These are phyloP conservation scores for Cyberlindnera nakhonratchasimensis DNA, from an alignment of 805 yeast species.

Conservation along the genomic window DNA sequence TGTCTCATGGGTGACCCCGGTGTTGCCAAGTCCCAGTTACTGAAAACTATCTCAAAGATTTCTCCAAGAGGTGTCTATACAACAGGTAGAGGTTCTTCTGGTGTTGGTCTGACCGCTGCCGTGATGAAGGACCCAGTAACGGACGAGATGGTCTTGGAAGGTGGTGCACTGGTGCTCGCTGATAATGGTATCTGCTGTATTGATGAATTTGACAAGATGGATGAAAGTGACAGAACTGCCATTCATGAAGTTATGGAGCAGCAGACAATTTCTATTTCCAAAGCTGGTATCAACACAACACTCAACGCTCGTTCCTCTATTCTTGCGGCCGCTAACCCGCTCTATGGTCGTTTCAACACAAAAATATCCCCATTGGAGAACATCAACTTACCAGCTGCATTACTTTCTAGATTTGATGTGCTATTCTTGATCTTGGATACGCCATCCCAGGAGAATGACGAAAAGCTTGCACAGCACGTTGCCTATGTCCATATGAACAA, in stretches of 20 bases:
- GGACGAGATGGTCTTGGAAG: slow-evolving; percentile 96
- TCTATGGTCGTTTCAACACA: slow-evolving; percentile 92
- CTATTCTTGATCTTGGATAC: slow-evolving; percentile 82
- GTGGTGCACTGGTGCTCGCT: slow-evolving; percentile 95
- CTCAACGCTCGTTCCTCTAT: slow-evolving; percentile 94
- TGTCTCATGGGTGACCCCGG: slow-evolving; percentile 99
- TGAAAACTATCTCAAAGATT: slow-evolving; percentile 85
- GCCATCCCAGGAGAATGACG: slow-evolving; percentile 78
- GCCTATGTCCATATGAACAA: slow-evolving; percentile 94
- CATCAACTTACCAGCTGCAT: slow-evolving; percentile 94
- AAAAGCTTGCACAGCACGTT: slow-evolving; percentile 86
- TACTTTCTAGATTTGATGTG: slow-evolving; percentile 90
- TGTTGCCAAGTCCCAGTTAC: slow-evolving; percentile 95
- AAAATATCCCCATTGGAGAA: slow-evolving; percentile 88
- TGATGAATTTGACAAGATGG: slow-evolving; percentile 99
- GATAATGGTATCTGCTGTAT: slow-evolving; percentile 98
- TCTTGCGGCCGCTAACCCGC: slow-evolving; percentile 97
- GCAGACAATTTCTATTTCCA: slow-evolving; percentile 94
- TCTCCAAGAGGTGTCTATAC: slow-evolving; percentile 97
- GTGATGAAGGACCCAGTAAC: slow-evolving; percentile 99
- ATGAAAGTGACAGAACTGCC: slow-evolving; percentile 93
- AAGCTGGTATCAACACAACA: slow-evolving; percentile 96
- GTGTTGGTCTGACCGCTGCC: slow-evolving; percentile 98
- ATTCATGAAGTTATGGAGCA: slow-evolving; percentile 99
- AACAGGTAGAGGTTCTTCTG: slow-evolving; percentile 98